phyloP scores from a whole-genome alignment of 2,329 filamentous ascomycete species.

The Cercospora sp. region DNA sequence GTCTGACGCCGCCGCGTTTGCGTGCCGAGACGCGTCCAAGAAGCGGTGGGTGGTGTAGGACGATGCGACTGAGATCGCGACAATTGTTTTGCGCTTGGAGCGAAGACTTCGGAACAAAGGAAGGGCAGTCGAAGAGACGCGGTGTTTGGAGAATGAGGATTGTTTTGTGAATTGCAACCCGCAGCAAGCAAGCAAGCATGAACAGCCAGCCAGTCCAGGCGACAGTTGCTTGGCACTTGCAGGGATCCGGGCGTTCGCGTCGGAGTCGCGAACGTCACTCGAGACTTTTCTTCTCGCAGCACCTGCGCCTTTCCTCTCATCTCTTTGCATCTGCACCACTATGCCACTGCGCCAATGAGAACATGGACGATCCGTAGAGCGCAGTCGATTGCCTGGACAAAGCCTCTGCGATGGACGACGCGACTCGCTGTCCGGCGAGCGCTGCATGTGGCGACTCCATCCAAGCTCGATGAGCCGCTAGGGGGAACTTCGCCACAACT shows the following conservation, averaged over 20 bases:
- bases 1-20: neutral
- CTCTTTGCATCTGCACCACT: slow-evolving; percentile 2
- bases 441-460: neutral
- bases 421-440: neutral
- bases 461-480: neutral
- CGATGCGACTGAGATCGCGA: neutral
- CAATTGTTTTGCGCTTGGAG: neutral
- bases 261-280: slow-evolving; percentile 15
- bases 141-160: neutral
- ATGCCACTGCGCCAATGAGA: slow-evolving; percentile 34
- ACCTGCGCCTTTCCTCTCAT: neutral
- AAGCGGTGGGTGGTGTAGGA: neutral
- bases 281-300: slow-evolving; percentile 6
- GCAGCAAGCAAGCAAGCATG: slow-evolving; percentile 3
- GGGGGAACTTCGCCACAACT: neutral
- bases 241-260: neutral
- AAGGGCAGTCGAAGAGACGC: neutral
- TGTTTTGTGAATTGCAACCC: neutral
- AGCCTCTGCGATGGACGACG: neutral
- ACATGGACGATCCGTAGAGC: slow-evolving; percentile 24
- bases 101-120: neutral
- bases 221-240: slow-evolving; percentile 6
- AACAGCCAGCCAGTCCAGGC: neutral
- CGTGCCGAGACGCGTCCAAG: neutral
- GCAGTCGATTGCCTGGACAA: slow-evolving; percentile 12